These are phyloP conservation scores for Ogataea naganishii DNA, from an alignment of 805 yeast species.

Conservation along the genomic window DNA sequence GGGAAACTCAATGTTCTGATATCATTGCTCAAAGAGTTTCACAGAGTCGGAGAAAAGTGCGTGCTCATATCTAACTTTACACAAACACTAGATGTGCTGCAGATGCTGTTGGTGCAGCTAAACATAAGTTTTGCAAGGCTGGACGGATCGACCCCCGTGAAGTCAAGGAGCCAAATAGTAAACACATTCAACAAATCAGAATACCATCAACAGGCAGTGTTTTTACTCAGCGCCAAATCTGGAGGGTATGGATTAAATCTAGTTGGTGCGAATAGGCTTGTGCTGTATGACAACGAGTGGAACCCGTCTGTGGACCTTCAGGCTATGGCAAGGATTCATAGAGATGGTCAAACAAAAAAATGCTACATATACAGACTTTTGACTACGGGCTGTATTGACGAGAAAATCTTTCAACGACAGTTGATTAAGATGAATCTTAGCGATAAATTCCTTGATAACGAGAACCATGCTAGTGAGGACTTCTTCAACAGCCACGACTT, in stretches of 20 bases:
- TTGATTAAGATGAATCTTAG: conserved; percentile 75
- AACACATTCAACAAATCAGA: conserved; percentile 51
- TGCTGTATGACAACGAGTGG: conserved; percentile 93
- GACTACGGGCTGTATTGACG: conserved; percentile 88
- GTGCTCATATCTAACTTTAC: conserved; percentile 87
- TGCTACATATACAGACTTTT: conserved; percentile 77
- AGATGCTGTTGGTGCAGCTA: conserved; percentile 40
- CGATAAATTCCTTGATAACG: conserved; percentile 50
- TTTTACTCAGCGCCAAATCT: conserved; percentile 77
- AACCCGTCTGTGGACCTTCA: conserved; percentile 89
- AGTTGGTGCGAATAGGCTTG: conserved; percentile 80
- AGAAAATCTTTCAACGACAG: conserved; percentile 89
- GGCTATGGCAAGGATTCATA: conserved; percentile 90
- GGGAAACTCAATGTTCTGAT: conserved; percentile 65
- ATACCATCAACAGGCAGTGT: conserved; percentile 39
- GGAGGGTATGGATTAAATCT: conserved; percentile 93
- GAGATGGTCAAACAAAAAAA: conserved; percentile 83
- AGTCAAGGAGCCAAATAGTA: conserved; percentile 57
- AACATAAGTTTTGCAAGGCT: conserved; percentile 50
- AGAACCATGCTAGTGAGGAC: conserved; percentile 41
- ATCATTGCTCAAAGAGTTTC: conserved; percentile 44
- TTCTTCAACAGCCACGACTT: conserved; percentile 64
- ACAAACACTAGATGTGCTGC: conserved; percentile 73
- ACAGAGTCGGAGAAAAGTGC: conserved; percentile 50
- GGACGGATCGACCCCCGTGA: conserved; percentile 78